Base-by-base conservation (phyloP, 352 stramenopile species). In the Pythium dissotocum region DNA sequence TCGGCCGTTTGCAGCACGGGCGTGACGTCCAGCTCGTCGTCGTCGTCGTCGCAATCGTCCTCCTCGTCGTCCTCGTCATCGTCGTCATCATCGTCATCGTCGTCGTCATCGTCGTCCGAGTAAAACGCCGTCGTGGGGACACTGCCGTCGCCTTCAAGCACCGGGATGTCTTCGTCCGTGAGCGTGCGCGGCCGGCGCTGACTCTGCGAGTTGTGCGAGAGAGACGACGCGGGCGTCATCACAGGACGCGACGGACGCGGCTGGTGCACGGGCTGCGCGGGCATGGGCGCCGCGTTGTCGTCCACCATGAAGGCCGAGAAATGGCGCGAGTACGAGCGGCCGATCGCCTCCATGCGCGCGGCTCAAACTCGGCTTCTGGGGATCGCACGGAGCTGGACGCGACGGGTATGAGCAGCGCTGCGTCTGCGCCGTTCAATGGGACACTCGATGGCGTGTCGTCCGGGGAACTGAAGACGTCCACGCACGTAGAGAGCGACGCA, bases 1-100 rank as follows among this genome's bases (percentile, higher is more conserved):
- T 91, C 85, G 6, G 73, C 75, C 6, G 78, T 89, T 72, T 93
- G 80, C 40, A 93, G 58, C 57, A 93, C 85, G 0, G 85, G 78
- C 32, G 91, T 83, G 56, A 76, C 63, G 32, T 68, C 77, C 3
- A 71, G 70, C 10, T 76, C 70, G 32, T 60, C 70, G 32, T 73
- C 69, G 35, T 69, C 73, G 16, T 70, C 51, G 33, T 71, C 68
- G 26, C 63, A 42, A 48, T 82, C 77, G 6, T 70, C 66, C 9
- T 66, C 73, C 3, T 75, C 73, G 8, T 83, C 77, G 2, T 72
- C 63, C 4, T 66, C 67, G 14, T 56, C 68, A 4, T 66, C 56
- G 2, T 71, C 64, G 6, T 69, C 63, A 9, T 72, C 67, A 2
- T 69, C 67, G 9, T 71, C 69, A 2, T 75, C 69, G 7, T 75